These are phyloP conservation scores for Epicoccum nigrum DNA, from an alignment of 2,329 filamentous ascomycete genomes.

Conservation along the genomic window DNA sequence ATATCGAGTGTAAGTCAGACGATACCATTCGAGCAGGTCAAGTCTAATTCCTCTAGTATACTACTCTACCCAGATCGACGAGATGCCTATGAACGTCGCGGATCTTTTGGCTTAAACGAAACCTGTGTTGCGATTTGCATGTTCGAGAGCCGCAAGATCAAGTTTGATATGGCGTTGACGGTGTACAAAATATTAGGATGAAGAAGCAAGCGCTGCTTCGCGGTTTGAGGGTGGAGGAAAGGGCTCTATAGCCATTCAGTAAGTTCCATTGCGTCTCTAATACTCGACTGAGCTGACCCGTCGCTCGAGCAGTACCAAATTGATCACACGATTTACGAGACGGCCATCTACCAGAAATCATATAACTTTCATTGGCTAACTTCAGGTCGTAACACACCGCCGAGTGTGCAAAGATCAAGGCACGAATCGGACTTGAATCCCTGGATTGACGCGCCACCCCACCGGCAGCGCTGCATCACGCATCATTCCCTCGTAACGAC, in stretches of 20 bases:
- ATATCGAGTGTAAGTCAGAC: conserved; percentile 79
- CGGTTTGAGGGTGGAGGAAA: conserved; percentile 43
- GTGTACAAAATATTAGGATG: conserved; percentile 3
- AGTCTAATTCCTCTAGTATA: conserved; percentile 67
- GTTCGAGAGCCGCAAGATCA: neutral
- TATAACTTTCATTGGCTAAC: neutral
- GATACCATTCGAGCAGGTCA: no score
- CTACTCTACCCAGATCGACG: conserved; percentile 95
- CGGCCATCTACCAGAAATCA: neutral
- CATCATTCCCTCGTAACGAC: conserved; percentile 16
- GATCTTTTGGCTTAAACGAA: conserved; percentile 37
- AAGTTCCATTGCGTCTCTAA: conserved; percentile 10
- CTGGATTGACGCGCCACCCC: neutral
- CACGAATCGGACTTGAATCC: conserved; percentile 5
- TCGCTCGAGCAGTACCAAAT: conserved; percentile 16
- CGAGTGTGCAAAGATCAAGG: neutral
- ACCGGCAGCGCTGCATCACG: neutral
- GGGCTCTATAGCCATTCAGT: conserved; percentile 42
- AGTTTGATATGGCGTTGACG: conserved; percentile 5
- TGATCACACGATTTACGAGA: conserved; percentile 11
- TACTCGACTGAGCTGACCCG: neutral
- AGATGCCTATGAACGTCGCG: conserved; percentile 93
- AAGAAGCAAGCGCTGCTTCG: conserved; percentile 26
- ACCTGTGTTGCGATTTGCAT: neutral
- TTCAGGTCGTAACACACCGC: neutral